phyloP scores from a whole-genome alignment of 2,329 filamentous ascomycete species.

The Talaromyces atroroseus region DNA sequence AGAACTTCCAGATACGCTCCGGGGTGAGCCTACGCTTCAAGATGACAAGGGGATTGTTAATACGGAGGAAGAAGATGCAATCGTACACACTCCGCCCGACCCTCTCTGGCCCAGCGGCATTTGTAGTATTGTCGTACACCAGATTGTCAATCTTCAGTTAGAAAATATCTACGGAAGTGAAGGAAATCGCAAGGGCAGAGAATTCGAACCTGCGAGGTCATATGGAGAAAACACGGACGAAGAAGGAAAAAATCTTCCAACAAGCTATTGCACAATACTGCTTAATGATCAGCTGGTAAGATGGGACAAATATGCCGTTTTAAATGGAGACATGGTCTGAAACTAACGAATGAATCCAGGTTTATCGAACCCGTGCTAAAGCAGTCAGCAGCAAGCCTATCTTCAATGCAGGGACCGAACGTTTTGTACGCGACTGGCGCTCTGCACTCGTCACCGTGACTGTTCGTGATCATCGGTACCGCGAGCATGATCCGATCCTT shows the following conservation, averaged over 20 bases:
- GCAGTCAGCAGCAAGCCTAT: conserved; percentile 92
- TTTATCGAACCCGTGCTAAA: conserved; percentile 93
- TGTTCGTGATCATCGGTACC: conserved; percentile 80
- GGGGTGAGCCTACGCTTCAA: conserved; percentile 70
- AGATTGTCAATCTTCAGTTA: conserved; percentile 92
- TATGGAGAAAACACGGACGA: conserved; percentile 86
- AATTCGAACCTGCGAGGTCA: conserved; percentile 81
- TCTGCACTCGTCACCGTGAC: conserved; percentile 80
- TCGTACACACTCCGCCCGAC: conserved; percentile 84
- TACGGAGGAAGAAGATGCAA: conserved; percentile 71
- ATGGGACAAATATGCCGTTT: not conserved
- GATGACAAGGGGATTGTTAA: conserved; percentile 79
- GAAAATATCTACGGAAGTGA: conserved; percentile 80
- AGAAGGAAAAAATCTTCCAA: conserved; percentile 71
- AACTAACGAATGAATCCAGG: conserved; percentile 27
- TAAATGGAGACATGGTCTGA: not conserved
- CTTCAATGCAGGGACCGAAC: conserved; percentile 93
- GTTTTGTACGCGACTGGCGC: conserved; percentile 89
- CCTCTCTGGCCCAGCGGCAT: conserved; percentile 94
- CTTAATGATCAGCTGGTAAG: conserved; percentile 75
- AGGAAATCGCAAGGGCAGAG: conserved; percentile 73
- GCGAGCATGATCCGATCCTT: conserved; percentile 90
- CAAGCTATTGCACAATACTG: conserved; percentile 87
- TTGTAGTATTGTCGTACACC: conserved; percentile 79
- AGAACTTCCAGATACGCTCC: conserved; percentile 66